Evolutionary conservation across 495 filamentous ascomycete species (phyloP), one percentile per base, ranked within the genome.

Genomic region (Penicillium ochrochloron): DNA sequence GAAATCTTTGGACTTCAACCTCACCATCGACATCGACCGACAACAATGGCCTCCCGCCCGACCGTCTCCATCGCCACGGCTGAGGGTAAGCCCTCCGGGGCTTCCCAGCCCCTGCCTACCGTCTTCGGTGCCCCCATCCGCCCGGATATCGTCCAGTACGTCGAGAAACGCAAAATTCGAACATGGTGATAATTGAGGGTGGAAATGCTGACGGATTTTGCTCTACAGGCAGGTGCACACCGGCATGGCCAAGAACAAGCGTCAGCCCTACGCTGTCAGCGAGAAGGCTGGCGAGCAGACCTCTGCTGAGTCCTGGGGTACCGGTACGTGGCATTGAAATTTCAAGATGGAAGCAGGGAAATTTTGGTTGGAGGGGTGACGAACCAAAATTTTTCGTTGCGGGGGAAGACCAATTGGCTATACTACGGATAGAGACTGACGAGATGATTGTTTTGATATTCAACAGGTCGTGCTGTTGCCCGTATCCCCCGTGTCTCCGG

Each of bases 221-320:
- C 35, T 69, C 58, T 71, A 74, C 70, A 89, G 86, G 81, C 82
- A 84, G 64, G 95, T 98, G 74, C 95, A 99, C 87, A 94, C 92
- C 75, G 96, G 96, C 75, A 96, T 99, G 89, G 94, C 94, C 76
- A 99, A 97, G 91, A 99, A 99, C 88, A 97, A 96, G 89, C 89
- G 95, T 80, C 95, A 99, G 87, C 94, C 95, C 63, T 99, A 99
- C 83, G 90, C 95, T 74, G 95, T 99, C 86, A 97, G 92, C 89
- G 94, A 97, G 90, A 99, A 99, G 89, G 95, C 95, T 78, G 95
- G 95, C 84, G 96, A 99, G 83, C 95, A 99, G 83, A 99, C 95
- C 72, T 97, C 93, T 77, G 95, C 95, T 79, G 96, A 98, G 86
- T 98, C 96, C 68, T 99, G 95, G 95, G 95, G 95, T 88, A 99